phyloP scores from a whole-genome alignment of 805 yeast genomes.

The Yarrowia osloensis region DNA sequence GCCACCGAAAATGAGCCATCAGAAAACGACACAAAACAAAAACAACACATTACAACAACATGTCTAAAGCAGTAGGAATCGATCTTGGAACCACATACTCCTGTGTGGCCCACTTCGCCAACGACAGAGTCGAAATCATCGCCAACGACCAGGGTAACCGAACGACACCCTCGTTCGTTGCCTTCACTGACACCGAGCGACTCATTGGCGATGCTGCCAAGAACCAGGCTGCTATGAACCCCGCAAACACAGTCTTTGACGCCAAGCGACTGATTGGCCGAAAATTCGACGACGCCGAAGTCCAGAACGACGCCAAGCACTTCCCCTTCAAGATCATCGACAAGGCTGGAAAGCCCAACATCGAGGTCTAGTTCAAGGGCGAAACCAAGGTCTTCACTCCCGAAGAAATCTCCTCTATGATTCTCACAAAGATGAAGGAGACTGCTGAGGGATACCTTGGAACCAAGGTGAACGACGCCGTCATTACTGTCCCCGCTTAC shows the following conservation, averaged over 20 bases:
- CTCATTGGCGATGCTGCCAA: slow-evolving; percentile 13
- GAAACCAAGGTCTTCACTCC: slow-evolving; percentile 2
- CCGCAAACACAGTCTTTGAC: slow-evolving; percentile 7
- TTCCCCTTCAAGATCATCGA: slow-evolving; percentile 13
- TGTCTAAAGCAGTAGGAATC: slow-evolving; percentile 14
- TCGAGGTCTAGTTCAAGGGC: not conserved
- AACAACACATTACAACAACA: not conserved
- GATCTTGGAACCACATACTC: slow-evolving; percentile 13
- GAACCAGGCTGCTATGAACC: slow-evolving; percentile 11
- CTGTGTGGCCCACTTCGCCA: slow-evolving; percentile 11
- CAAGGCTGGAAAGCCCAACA: slow-evolving; percentile 6
- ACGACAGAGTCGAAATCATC: slow-evolving; percentile 8
- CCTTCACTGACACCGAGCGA: not conserved
- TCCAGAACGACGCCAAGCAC: slow-evolving; percentile 6
- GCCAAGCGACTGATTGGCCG: slow-evolving; percentile 13
- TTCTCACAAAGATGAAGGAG: not conserved
- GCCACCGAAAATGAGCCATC: not conserved
- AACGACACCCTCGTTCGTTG: slow-evolving; percentile 1
- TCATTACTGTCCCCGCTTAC: slow-evolving; percentile 2
- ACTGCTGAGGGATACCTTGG: slow-evolving; percentile 6
- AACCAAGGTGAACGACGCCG: slow-evolving; percentile 11
- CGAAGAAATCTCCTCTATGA: slow-evolving; percentile 4
- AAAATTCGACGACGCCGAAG: slow-evolving; percentile 3
- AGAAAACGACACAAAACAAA: not conserved
- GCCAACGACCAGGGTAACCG: slow-evolving; percentile 9